phyloP scores from a whole-genome alignment of 306 rosid species.

The Lathyrus aphaca region DNA sequence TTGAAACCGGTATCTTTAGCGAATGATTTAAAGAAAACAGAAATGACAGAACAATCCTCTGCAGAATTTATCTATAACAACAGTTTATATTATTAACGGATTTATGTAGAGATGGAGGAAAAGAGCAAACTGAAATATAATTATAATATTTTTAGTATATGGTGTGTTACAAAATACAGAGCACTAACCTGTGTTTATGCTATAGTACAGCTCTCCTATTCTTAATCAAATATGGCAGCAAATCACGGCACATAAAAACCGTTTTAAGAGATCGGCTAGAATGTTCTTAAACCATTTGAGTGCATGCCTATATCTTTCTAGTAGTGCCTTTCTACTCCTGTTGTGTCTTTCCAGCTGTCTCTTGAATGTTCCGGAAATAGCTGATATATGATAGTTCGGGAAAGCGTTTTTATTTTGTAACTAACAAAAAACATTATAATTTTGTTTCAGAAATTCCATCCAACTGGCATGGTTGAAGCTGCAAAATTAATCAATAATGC shows the following conservation, averaged over 20 bases:
- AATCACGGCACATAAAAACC: conserved; percentile 1
- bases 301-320: conserved; percentile 19
- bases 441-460: conserved; percentile 60
- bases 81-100: not conserved
- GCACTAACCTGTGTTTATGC: not conserved
- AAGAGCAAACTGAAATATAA: conserved; percentile 11
- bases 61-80: no score
- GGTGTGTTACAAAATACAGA: conserved; percentile 24
- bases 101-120: conserved; percentile 23
- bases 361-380: conserved; percentile 9
- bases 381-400: conserved; percentile 5
- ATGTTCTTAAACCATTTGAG: conserved; percentile 8
- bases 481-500: conserved; percentile 51
- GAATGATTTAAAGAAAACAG: no score
- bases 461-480: conserved; percentile 50
- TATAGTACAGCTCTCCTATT: not conserved
- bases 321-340: not conserved
- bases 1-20: no score
- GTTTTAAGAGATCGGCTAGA: not conserved
- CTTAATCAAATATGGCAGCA: conserved; percentile 1
- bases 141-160: conserved; percentile 3
- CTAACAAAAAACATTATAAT: conserved; percentile 23
- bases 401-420: conserved; percentile 18
- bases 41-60: no score
- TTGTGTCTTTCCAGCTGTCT: conserved; percentile 19